Evolutionary conservation across 345 rosid species (phyloP).

Genomic region (Corymbia maculata): DNA sequence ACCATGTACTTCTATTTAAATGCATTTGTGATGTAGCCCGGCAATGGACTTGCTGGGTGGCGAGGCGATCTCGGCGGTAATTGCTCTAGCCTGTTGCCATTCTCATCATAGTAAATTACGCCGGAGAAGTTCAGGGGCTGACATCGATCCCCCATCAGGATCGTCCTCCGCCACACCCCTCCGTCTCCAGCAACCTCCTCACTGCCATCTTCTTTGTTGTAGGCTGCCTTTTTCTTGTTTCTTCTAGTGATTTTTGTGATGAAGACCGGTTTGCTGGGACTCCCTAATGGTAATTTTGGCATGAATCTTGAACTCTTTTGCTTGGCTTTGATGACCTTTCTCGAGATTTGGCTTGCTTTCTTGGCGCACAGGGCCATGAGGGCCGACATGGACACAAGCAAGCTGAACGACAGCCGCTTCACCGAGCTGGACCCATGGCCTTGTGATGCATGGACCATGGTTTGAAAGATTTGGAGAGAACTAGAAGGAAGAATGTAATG

Average conservation of each 20-base stretch:
- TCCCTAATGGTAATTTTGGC: neutral
- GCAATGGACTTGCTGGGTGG: constrained; percentile 42
- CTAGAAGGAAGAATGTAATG: neutral
- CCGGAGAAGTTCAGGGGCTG: constrained; percentile 89
- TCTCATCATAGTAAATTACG: constrained; percentile 71
- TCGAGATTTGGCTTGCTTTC: constrained; percentile 39
- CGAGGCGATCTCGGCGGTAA: constrained; percentile 73
- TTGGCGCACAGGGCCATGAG: constrained; percentile 44
- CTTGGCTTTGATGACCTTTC: constrained; percentile 28
- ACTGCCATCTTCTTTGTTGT: constrained; percentile 29
- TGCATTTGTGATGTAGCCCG: constrained; percentile 8
- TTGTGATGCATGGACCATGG: constrained; percentile 18
- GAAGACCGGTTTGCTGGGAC: neutral
- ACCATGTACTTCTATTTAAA: neutral
- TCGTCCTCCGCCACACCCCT: constrained; percentile 82
- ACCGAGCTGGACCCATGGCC: constrained; percentile 10
- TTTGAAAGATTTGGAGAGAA: neutral
- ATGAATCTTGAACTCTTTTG: neutral
- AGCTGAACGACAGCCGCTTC: constrained; percentile 22
- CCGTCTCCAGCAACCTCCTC: constrained; percentile 51
- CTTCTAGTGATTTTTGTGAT: constrained; percentile 18
- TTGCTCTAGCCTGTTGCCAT: constrained; percentile 50
- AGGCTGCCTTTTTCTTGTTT: constrained; percentile 24
- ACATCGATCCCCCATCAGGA: constrained; percentile 93
- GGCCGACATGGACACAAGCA: constrained; percentile 27